Base-by-base conservation (phyloP, 768 basidiomycete genomes). In the Rhodotorula sphaerocarpa region DNA sequence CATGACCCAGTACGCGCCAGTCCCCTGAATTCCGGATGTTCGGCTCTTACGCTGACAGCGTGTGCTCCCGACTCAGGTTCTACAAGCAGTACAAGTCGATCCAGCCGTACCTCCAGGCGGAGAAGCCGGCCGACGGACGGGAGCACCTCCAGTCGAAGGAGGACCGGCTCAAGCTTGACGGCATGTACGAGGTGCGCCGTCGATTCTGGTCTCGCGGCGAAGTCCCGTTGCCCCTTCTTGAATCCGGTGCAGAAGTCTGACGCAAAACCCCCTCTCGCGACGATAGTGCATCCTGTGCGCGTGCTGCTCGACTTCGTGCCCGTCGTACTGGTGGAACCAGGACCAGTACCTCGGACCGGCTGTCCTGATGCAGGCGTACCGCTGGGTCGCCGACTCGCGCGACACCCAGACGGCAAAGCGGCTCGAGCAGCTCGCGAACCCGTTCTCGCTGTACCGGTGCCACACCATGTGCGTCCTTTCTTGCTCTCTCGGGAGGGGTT, bases 1-100 rank as follows among this genome's bases (percentile, higher is more conserved):
- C 72, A 73, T 79, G 65, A 77, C 77, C 59, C 69, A 54, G 75
- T 76, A 67, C 73, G 74, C 63, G 33, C 66, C 11, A n/a, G 15
- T 31, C 45, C 30, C 54, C 59, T n/a, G 11, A 5, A 20, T 21
- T 20, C 12, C 9, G 50, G n/a, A 9, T 16, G 21, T 45, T 44
- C 33, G 18, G n/a, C n/a, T n/a, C n/a, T 25, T 12, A 7, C 20
- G 46, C 88, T 25, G 86, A 89, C 79, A 79, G n/a, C n/a, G 88
- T 70, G 88, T 87, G 15, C 83, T 83, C 6, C 7, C 10, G 30
- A 27, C 30, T 11, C 55, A 62, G 63, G 67, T 92, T 92, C 82
- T 92, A 91, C 84, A 96, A 97, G 77, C 95, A 99, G 75, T 97
- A 99, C 87, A 97, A 97, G 79, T 92, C 91, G 23, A 93, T 99